Percentiles rank a stretch among this genome's conserved stretches.
Evolutionary conservation across 805 yeast species (phyloP).

Genomic region (Cyberlindnera meyerae): DNA sequence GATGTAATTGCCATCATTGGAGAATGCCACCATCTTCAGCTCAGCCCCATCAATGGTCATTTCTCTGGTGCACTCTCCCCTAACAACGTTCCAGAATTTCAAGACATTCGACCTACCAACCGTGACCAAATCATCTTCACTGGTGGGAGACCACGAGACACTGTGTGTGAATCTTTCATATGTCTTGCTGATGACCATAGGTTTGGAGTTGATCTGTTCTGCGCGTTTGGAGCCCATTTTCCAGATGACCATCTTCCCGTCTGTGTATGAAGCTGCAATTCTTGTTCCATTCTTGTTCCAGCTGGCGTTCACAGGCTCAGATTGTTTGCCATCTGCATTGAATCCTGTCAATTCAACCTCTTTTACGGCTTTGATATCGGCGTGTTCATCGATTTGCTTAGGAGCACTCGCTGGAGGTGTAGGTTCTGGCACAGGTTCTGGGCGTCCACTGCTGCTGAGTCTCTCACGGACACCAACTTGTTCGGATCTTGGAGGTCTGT

Average conservation of each 20-base stretch:
- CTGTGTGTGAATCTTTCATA: conserved; percentile 37
- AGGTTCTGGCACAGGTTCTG: no score
- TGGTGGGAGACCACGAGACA: conserved; percentile 45
- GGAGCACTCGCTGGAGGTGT: no score
- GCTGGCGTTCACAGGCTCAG: conserved; percentile 16
- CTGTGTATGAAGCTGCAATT: conserved; percentile 27
- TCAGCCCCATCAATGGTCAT: conserved; percentile 26
- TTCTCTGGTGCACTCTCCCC: conserved; percentile 30
- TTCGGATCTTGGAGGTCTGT: background rate
- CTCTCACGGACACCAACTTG: no score
- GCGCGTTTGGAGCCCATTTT: conserved; percentile 8
- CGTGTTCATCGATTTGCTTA: no score
- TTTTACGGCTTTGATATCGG: background rate
- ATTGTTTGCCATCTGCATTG: background rate
- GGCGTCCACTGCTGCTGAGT: no score
- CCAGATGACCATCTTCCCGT: conserved; percentile 30
- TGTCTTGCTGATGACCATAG: conserved; percentile 34
- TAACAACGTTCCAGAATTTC: conserved; percentile 41
- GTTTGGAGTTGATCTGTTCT: conserved; percentile 29
- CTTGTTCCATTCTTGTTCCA: conserved; percentile 30
- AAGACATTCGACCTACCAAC: conserved; percentile 44
- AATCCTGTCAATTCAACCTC: conserved; percentile 1
- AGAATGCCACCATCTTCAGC: conserved; percentile 26
- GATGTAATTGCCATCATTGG: conserved; percentile 40
- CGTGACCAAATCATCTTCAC: conserved; percentile 41